Percentiles rank a stretch among this genome's conserved stretches.
Evolutionary conservation across 2,329 filamentous ascomycete species (phyloP).

Genomic region (Biscogniauxia mediterranea): DNA sequence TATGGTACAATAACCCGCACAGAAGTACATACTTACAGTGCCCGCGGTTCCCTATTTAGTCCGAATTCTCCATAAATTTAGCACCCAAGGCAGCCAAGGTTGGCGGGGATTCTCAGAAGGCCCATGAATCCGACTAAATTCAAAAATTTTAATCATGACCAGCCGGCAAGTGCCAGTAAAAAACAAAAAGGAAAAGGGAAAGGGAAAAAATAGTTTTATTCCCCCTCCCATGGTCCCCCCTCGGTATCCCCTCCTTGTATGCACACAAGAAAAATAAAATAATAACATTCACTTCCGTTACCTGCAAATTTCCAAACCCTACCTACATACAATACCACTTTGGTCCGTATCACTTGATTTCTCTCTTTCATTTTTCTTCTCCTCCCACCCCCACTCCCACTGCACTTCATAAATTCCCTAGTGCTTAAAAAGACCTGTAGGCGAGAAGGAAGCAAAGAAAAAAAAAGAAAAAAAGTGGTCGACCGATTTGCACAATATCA

Average conservation of each 20-base stretch:
- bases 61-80: neutral
- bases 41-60: neutral
- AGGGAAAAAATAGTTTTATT: conserved; percentile 6
- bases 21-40: too few relatives aligned
- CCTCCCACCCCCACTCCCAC: neutral
- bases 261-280: conserved; percentile 10
- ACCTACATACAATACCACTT: conserved; percentile 13
- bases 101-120: neutral
- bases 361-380: conserved; percentile 5
- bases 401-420: neutral
- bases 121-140: neutral
- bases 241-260: conserved; percentile 8
- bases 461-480: neutral
- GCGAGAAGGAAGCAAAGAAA: too few relatives aligned
- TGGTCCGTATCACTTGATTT: conserved; percentile 9
- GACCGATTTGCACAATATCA: neutral
- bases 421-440: neutral
- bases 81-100: neutral
- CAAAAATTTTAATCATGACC: neutral
- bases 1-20: neutral
- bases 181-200: conserved; percentile 6
- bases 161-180: conserved; percentile 7
- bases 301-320: conserved; percentile 20
- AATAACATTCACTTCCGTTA: conserved; percentile 18
- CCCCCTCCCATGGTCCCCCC: too few relatives aligned